These are phyloP conservation scores for Cyanodermella asteris DNA, from an alignment of 2,329 filamentous ascomycete genomes.

Conservation along the genomic window DNA sequence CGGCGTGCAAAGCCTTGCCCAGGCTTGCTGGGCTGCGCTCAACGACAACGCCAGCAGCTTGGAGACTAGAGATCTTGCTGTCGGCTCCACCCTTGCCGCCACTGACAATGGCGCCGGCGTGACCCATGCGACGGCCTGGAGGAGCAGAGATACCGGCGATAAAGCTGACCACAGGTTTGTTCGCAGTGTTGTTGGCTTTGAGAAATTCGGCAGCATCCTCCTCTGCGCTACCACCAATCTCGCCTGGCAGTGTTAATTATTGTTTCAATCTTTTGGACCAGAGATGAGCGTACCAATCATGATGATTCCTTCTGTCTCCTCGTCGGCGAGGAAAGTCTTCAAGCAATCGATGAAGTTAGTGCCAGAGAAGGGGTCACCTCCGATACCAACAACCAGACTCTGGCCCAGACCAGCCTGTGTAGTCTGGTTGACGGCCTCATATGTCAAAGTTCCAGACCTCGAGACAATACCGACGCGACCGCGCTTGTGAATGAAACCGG, in stretches of 20 bases:
- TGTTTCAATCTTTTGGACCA: too few species aligned
- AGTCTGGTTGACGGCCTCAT: slow-evolving; percentile 99
- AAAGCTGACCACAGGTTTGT: slow-evolving; percentile 95
- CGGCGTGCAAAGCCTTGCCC: slow-evolving; percentile 79
- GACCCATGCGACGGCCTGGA: slow-evolving; percentile 90
- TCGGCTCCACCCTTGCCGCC: slow-evolving; percentile 96
- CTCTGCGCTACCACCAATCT: slow-evolving; percentile 93
- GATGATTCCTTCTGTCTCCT: slow-evolving; percentile 96
- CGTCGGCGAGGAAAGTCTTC: slow-evolving; percentile 85
- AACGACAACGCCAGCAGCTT: slow-evolving; percentile 83
- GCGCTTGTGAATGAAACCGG: slow-evolving; percentile 98
- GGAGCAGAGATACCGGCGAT: slow-evolving; percentile 96
- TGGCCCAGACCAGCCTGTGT: slow-evolving; percentile 91
- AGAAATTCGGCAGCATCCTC: slow-evolving; percentile 96
- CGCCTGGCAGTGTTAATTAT: too few species aligned
- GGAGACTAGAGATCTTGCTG: slow-evolving; percentile 90
- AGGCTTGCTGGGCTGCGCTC: slow-evolving; percentile 83
- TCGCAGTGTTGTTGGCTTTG: slow-evolving; percentile 70
- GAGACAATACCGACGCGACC: slow-evolving; percentile 97
- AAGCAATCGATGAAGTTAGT: slow-evolving; percentile 99
- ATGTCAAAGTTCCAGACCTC: slow-evolving; percentile 91
- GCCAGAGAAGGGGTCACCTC: slow-evolving; percentile 93
- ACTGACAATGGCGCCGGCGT: slow-evolving; percentile 93
- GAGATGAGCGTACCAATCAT: too few species aligned
- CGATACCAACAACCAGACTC: slow-evolving; percentile 94